Conservation (phyloP, 768 basidiomycete species). For the Boletus tomentosulus region DNA sequence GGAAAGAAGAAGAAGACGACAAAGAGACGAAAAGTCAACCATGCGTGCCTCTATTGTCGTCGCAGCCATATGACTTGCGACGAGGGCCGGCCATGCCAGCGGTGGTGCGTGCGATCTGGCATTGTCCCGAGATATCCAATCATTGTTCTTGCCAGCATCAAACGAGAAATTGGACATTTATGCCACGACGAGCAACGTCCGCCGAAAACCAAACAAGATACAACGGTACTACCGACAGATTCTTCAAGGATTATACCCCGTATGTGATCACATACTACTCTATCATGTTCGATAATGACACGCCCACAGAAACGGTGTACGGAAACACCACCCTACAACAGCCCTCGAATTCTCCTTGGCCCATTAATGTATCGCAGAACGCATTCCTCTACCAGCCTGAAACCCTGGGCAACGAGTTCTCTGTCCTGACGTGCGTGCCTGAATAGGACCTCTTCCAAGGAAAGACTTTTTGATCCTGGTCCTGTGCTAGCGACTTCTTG, state of each 20-base stretch:
- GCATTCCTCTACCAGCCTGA: slow-evolving; percentile 70
- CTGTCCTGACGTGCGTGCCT: slow-evolving; percentile 64
- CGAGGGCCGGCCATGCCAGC: slow-evolving; percentile 84
- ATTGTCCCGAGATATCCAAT: slow-evolving; percentile 2
- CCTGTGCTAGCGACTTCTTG: slow-evolving; percentile 65
- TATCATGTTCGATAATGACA: neutral
- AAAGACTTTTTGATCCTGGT: neutral
- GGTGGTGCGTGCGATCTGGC: slow-evolving; percentile 65
- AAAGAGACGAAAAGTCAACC: slow-evolving; percentile 83
- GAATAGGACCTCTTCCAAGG: neutral
- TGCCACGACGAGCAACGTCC: slow-evolving; percentile 83
- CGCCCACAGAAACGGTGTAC: slow-evolving; percentile 22
- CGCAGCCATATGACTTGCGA: slow-evolving; percentile 92
- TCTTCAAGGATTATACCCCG: slow-evolving; percentile 32
- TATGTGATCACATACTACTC: slow-evolving; percentile 4
- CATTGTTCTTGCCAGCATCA: slow-evolving; percentile 57
- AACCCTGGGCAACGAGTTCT: slow-evolving; percentile 76
- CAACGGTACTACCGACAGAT: slow-evolving; percentile 27
- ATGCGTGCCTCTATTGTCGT: slow-evolving; percentile 91
- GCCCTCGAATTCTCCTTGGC: slow-evolving; percentile 45
- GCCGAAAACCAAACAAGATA: slow-evolving; percentile 43
- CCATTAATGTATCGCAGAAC: slow-evolving; percentile 46
- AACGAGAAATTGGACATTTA: slow-evolving; percentile 92
- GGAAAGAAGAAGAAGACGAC: slow-evolving; percentile 41
- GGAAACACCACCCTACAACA: slow-evolving; percentile 16